Percentiles rank a stretch among this genome's conserved stretches.
Conservation (phyloP, 148 eudicot genomes). For the Vaccinium myrtillus region DNA sequence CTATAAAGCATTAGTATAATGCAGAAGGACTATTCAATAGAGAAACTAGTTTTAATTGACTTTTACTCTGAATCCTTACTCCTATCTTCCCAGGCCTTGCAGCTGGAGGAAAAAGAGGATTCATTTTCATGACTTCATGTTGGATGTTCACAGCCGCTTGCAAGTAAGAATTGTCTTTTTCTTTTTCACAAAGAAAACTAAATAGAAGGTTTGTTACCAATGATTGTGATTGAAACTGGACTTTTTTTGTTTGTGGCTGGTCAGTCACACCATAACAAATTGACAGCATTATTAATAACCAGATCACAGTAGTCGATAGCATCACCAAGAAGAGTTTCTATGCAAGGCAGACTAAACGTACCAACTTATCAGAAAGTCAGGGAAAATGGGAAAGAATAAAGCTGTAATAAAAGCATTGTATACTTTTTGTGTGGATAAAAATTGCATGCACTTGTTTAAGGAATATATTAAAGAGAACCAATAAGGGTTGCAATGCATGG, state of each 20-base stretch:
- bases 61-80: neutral
- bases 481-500: neutral
- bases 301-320: neutral
- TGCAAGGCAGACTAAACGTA: neutral
- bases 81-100: conserved; percentile 52
- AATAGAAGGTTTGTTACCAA: too few species aligned
- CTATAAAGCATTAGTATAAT: neutral
- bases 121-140: conserved; percentile 98
- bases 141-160: conserved; percentile 84
- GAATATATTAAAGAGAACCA: neutral
- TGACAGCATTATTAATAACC: neutral
- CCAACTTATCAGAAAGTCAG: neutral
- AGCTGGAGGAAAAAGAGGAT: conserved; percentile 90
- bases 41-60: neutral
- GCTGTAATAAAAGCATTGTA: neutral
- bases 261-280: neutral
- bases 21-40: neutral
- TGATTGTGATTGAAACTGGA: neutral
- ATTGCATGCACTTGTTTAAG: neutral
- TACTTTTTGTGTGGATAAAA: neutral
- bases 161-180: conserved; percentile 43
- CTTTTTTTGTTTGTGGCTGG: neutral
- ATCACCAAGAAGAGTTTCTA: neutral
- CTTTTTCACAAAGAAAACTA: conserved; percentile 14
- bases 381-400: neutral